Base-by-base conservation (phyloP, 2,329 filamentous ascomycete genomes). In the Periconia digitata region DNA sequence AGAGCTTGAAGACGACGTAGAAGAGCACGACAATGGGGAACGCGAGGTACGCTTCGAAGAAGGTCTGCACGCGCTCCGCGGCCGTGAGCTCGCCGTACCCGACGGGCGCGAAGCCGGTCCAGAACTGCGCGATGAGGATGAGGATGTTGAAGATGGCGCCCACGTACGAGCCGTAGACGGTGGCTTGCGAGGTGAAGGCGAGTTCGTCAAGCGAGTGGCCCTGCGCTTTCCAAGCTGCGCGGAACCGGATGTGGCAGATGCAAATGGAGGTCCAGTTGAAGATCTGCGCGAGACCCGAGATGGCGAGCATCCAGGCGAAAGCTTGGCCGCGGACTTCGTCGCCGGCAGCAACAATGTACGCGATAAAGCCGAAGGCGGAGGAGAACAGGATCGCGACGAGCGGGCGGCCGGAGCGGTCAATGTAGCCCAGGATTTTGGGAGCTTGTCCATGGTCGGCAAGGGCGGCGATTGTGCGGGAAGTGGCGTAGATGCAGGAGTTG, bases 401-500 rank as follows among this genome's bases (percentile, higher is more conserved):
- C 0, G 83, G 83, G 7, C 83, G 79, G 21, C 83, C 83, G 12
- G 73, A 63, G 55, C 76, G 76, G 59, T 85, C 83, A 51, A 85
- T 77, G 55, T 83, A 82, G 27, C 76, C 73, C 7, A 85, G 70
- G 56, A 80, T 71, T 48, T 72, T 72, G 10, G 82, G 82, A 0
- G 77, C 81, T 51, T 75, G 72, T 20, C 71, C 67, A 69, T 92
- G 89, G 67, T 95, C 90, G 18, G 90, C 90, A 2, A 96, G 81
- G 3, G 91, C 90, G 16, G 90, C 89, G 5, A 96, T 81, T 3
- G 90, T 95, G 60, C 91, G 85, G 1, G 89, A 94, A 21, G 89
- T 90, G 22, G 90, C 91, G 62, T 95, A 96, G 47, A 96, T 86
- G 49, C 90, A 85, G 13, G 88, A 91, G 72, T 95, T 95, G 42